These are phyloP conservation scores for Alternaria triticina DNA, from an alignment of 2,329 filamentous ascomycete genomes.

Conservation along the genomic window DNA sequence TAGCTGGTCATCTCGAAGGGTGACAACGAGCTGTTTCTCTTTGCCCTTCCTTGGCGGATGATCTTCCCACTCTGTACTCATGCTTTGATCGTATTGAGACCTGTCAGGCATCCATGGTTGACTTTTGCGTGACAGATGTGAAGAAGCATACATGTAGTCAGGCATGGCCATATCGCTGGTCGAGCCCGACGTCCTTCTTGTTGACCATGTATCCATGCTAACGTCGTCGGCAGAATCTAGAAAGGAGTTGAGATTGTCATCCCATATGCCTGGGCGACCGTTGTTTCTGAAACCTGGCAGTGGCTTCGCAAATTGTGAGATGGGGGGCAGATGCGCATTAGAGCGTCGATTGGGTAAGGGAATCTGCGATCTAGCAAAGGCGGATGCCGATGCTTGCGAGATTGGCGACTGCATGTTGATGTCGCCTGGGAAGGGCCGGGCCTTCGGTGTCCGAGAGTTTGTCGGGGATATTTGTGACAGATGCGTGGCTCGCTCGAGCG, in stretches of 20 bases:
- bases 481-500: slow-evolving; percentile 2
- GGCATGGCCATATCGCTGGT: slow-evolving; percentile 24
- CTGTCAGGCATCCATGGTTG: slow-evolving; percentile 17
- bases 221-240: slow-evolving; percentile 22
- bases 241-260: slow-evolving; percentile 15
- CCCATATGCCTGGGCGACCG: slow-evolving; percentile 17
- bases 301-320: slow-evolving; percentile 22
- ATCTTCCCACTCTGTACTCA: slow-evolving; percentile 2
- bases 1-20: slow-evolving; percentile 38
- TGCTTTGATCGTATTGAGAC: slow-evolving; percentile 2
- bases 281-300: slow-evolving; percentile 3
- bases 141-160: slow-evolving; percentile 20
- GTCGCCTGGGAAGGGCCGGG: slow-evolving; percentile 2
- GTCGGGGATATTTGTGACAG: slow-evolving; percentile 2
- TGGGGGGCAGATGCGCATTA: slow-evolving; percentile 22
- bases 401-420: slow-evolving; percentile 15
- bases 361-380: slow-evolving; percentile 17
- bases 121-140: slow-evolving; percentile 7
- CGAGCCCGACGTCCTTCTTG: slow-evolving; percentile 18
- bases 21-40: slow-evolving; percentile 27
- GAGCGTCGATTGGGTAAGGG: slow-evolving; percentile 23
- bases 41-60: slow-evolving; percentile 11
- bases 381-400: slow-evolving; percentile 11
- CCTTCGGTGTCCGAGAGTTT: background rate
- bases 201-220: slow-evolving; percentile 31